Evolutionary conservation across 345 rosid species (phyloP).

Genomic region (Populus davidiana): DNA sequence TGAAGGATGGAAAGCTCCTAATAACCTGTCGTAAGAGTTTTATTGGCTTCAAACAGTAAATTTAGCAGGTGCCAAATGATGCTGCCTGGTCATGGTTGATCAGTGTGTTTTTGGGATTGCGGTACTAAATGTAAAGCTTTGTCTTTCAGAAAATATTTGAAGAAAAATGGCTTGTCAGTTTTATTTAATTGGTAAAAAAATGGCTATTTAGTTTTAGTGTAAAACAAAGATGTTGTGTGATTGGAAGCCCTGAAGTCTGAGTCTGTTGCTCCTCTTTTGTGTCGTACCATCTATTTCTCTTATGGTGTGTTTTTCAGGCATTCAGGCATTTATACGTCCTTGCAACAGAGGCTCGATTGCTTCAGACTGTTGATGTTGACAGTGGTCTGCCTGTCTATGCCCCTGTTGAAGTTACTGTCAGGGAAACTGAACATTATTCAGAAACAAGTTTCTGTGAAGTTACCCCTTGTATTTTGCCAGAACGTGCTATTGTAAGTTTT

Average conservation of each 20-base stretch:
- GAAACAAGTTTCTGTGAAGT: constrained; percentile 87
- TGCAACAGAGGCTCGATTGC: constrained; percentile 94
- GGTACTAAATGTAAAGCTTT: not conserved
- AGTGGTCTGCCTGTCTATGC: constrained; percentile 90
- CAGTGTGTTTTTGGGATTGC: not conserved
- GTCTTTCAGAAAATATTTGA: not conserved
- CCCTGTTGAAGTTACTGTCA: constrained; percentile 78
- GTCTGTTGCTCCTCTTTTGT: not conserved
- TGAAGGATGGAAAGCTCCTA: not conserved
- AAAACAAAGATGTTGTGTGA: not conserved
- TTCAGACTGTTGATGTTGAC: constrained; percentile 96
- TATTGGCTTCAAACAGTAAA: not conserved
- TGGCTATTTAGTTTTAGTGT: not conserved
- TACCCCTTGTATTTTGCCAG: constrained; percentile 93
- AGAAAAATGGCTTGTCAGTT: not conserved
- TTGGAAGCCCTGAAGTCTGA: not conserved
- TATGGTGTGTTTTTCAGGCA: constrained; percentile 53
- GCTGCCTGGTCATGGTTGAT: not conserved
- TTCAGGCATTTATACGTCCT: constrained; percentile 95
- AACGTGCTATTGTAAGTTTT: constrained; percentile 83
- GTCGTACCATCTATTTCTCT: not conserved
- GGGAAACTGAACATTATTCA: constrained; percentile 77
- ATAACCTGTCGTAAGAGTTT: not conserved
- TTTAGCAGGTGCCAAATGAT: not conserved
- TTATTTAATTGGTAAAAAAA: not conserved